Percentiles rank a stretch among this genome's conserved stretches.
phyloP scores from a whole-genome alignment of 768 basidiomycete genomes.

The Chalciporus sphaerocephalus region DNA sequence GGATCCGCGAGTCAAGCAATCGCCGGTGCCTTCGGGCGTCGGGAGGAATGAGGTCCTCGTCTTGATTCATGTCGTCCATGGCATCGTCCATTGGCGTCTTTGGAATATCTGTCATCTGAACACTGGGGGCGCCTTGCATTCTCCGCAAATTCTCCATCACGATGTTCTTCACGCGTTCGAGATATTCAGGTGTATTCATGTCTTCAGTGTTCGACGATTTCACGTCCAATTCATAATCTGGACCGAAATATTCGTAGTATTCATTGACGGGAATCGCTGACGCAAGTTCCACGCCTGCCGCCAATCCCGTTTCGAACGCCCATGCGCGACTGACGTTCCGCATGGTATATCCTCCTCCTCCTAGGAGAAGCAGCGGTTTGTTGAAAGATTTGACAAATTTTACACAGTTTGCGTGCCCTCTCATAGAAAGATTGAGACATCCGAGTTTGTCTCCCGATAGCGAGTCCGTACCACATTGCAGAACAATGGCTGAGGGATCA shows the following conservation, averaged over 20 bases:
- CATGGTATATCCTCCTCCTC: conserved; percentile 98
- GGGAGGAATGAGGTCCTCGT: conserved; percentile 77
- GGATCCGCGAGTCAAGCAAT: conserved; percentile 74
- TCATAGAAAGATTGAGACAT: conserved; percentile 94
- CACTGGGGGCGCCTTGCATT: conserved; percentile 83
- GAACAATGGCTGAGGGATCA: conserved; percentile 88
- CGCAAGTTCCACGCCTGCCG: conserved; percentile 93
- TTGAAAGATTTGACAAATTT: conserved; percentile 96
- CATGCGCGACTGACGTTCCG: conserved; percentile 94
- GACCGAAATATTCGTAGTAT: conserved; percentile 99
- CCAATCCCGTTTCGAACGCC: conserved; percentile 97
- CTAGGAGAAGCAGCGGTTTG: conserved; percentile 88
- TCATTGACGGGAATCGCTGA: conserved; percentile 96
- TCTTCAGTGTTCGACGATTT: conserved; percentile 94
- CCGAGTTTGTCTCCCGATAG: conserved; percentile 95
- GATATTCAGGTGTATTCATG: conserved; percentile 86
- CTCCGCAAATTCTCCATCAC: conserved; percentile 89
- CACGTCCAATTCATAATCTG: conserved; percentile 94
- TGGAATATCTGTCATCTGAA: conserved; percentile 93
- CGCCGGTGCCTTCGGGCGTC: conserved; percentile 74
- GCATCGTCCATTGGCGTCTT: conserved; percentile 76
- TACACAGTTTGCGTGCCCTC: conserved; percentile 97
- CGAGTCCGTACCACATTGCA: conserved; percentile 98
- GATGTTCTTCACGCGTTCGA: conserved; percentile 88
- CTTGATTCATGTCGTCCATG: conserved; percentile 75